Evolutionary conservation across 2,329 filamentous ascomycete genomes (phyloP).

Genomic region (Arthrobotrys entomopaga): DNA sequence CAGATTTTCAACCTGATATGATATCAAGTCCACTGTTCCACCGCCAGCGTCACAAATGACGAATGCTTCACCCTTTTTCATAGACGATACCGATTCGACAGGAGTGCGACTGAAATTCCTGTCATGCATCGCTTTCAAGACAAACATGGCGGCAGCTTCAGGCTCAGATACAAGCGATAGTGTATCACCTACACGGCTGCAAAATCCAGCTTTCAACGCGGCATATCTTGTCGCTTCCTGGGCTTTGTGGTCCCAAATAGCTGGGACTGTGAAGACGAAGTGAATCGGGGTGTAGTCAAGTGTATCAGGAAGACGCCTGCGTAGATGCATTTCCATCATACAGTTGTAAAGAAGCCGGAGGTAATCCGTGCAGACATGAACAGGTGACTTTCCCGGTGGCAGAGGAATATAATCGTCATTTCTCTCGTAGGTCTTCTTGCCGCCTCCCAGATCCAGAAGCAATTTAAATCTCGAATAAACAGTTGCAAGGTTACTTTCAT

Average conservation of each 20-base stretch:
- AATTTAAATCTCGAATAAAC: constrained; percentile 41
- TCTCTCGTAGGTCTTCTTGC: constrained; percentile 5
- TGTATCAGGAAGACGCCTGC: constrained; percentile 32
- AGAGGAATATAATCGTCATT: constrained; percentile 7
- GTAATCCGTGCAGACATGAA: constrained; percentile 30
- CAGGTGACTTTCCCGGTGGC: constrained; percentile 18
- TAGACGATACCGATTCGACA: not conserved
- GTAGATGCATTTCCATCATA: constrained; percentile 18
- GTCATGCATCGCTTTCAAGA: constrained; percentile 21
- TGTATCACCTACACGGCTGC: constrained; percentile 16
- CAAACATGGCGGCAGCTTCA: constrained; percentile 32
- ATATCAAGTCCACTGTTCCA: constrained; percentile 56
- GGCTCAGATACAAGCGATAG: constrained; percentile 36
- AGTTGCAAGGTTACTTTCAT: not conserved
- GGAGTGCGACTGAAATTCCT: constrained; percentile 6
- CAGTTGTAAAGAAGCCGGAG: constrained; percentile 19
- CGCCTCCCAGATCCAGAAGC: constrained; percentile 16
- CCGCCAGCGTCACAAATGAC: constrained; percentile 56
- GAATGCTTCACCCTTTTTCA: constrained; percentile 41
- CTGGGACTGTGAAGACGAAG: constrained; percentile 39
- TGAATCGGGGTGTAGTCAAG: constrained; percentile 29
- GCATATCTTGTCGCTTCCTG: constrained; percentile 33
- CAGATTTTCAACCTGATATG: constrained; percentile 46
- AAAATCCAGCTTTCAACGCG: constrained; percentile 17
- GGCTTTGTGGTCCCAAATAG: constrained; percentile 42